Evolutionary conservation across 2,329 filamentous ascomycete species (phyloP), one percentile per base, ranked within the genome.

Genomic region (Pseudogymnoascus sp.): DNA sequence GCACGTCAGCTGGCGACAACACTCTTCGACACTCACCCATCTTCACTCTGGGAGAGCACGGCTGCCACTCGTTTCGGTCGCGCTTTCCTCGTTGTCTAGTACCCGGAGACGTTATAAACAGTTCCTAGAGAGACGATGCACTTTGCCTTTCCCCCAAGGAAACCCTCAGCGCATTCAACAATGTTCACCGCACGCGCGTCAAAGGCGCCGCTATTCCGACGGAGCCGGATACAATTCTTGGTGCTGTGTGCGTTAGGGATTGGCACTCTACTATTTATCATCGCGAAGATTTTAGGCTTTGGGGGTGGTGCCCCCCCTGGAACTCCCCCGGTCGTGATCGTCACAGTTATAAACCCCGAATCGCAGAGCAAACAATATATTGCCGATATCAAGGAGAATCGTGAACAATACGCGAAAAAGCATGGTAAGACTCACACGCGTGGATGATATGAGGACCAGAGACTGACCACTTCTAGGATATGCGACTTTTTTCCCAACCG

Each of bases 101-200:
- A n/a, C 39, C 12, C 7, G 19, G 12, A 38, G 14, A 60, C 58
- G 2, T 41, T 60, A n/a, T 39, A 41, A 7, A 30, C 6, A 25
- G 35, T 41, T 25, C 22, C 5, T 11, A 25, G 35, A 38, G 22
- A 62, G 71, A 79, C 70, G 69, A 94, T 96, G 91, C 92, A 96
- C 75, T 92, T 93, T 80, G 91, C 92, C 66, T 87, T 95, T 70
- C 92, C 92, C 62, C 85, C 91, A 71, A 88, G 92, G 75, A 96
- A 93, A 78, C 86, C 84, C 72, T 93, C 90, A 38, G 25, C 38
- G 67, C 86, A 88, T 72, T 85, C 89, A 67, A 84, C 86, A 67
- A 86, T 88, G 30, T 93, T 90, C 76, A 81, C 82, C 67, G 80
- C 83, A 58, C 82, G 85, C 70, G 80, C 82, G 67, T 78, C 85